Evolutionary conservation across 2,329 filamentous ascomycete species (phyloP), one percentile per base, ranked within the genome.

Genomic region (Fusarium phyllophilum): DNA sequence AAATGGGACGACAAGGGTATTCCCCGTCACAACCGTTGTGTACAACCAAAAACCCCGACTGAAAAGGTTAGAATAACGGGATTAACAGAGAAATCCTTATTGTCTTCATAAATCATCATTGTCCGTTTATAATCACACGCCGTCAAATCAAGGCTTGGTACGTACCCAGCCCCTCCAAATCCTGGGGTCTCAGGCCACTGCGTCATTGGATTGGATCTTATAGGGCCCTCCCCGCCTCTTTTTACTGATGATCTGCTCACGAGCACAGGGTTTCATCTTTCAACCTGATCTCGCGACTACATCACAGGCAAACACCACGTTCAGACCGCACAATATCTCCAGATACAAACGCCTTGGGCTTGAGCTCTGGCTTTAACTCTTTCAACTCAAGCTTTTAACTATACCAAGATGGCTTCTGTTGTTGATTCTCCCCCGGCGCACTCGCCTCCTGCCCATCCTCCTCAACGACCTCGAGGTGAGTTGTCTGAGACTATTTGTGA

Each of bases 401-500:
- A 70, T 68, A 68, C 72, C 79, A 82, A 75, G 62, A 87, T 86
- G 85, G 82, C 85, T 66, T 81, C 84, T 46, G 75, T 78, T 66
- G 78, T 85, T 46, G 80, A 84, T 44, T 78, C 77, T 42, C 80
- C 84, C 14, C 79, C 82, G 34, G 72, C 82, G 56, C 85, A 86
- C 71, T 82, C 83, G 60, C 85, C 86, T 73, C 83, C 84, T 29
- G 80, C 80, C 34, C 81, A 80, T 41, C 81, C 84, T 71, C 79
- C 76, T 59, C 83, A 85, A 74, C 82, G 85, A 52, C 86, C 86
- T 63, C 86, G 83, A 75, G 86, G 86, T 87, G 77, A 66, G 82
- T 52, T 17, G 8, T 34, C 36, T 62, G 51, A 58, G 38, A 31
- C 57, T 49, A 17, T 14, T 45, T 61, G 15, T 55, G 31, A 55